phyloP scores from a whole-genome alignment of 176 grass and related monocot species.

The Musa itinerans region DNA sequence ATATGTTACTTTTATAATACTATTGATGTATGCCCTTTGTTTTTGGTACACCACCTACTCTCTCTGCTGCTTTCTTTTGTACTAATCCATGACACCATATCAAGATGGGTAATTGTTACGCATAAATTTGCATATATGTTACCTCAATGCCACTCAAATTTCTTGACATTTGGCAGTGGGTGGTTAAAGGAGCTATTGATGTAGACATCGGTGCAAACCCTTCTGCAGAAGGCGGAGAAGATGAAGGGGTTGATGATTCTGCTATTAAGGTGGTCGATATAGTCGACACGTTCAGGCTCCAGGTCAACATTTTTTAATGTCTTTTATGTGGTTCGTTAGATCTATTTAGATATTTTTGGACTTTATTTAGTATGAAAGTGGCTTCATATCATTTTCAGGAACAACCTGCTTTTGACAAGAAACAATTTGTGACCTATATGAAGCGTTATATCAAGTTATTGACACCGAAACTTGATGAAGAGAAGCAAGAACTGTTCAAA shows the following conservation, averaged over 20 bases:
- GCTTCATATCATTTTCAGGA: conserved; percentile 31
- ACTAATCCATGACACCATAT: no score
- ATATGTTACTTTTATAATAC: no score
- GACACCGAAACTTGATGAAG: conserved; percentile 30
- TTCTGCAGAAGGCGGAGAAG: conserved; percentile 66
- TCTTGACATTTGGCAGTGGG: conserved; percentile 52
- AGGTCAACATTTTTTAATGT: conserved; percentile 27
- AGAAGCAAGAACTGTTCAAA: conserved; percentile 47
- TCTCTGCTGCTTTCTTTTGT: no score
- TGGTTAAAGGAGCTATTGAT: conserved; percentile 49
- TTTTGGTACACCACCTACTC: no score
- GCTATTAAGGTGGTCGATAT: conserved; percentile 79
- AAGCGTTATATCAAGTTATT: conserved; percentile 83
- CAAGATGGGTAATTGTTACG: no score
- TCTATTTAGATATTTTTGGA: background rate
- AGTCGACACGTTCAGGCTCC: conserved; percentile 84
- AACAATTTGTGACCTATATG: conserved; percentile 57
- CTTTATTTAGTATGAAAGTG: background rate
- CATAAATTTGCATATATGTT: no score
- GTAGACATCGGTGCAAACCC: conserved; percentile 96
- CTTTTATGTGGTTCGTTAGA: background rate
- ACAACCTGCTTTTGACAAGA: conserved; percentile 83
- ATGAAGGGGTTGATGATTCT: conserved; percentile 64
- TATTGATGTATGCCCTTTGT: no score
- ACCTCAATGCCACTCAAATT: background rate